phyloP scores from a whole-genome alignment of 2,329 filamentous ascomycete species.

The Ophiosphaerella herpotricha region DNA sequence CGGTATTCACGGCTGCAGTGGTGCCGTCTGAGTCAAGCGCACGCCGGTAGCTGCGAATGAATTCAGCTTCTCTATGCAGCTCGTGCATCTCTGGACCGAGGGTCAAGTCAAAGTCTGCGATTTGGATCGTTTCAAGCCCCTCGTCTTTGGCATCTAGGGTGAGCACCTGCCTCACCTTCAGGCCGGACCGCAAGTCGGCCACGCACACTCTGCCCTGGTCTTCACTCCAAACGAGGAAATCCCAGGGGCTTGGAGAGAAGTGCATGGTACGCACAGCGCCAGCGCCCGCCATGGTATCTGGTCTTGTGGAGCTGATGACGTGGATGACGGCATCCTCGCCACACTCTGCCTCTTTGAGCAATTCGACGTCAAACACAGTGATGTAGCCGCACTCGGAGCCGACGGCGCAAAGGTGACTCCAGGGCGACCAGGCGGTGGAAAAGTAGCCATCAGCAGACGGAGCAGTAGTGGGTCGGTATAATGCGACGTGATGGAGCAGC shows the following conservation, averaged over 20 bases:
- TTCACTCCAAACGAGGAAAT: slow-evolving; percentile 92
- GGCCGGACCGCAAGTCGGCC: slow-evolving; percentile 71
- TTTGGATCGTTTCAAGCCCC: slow-evolving; percentile 60
- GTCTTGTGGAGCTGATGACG: slow-evolving; percentile 77
- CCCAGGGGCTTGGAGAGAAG: slow-evolving; percentile 87
- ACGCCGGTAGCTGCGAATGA: slow-evolving; percentile 50
- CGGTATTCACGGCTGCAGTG: slow-evolving; percentile 45
- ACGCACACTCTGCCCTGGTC: slow-evolving; percentile 77
- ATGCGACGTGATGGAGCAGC: slow-evolving; percentile 45
- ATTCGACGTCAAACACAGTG: slow-evolving; percentile 69
- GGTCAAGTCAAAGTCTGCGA: slow-evolving; percentile 56
- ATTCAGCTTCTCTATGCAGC: slow-evolving; percentile 52
- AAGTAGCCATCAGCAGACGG: slow-evolving; percentile 65
- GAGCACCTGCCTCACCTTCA: slow-evolving; percentile 71
- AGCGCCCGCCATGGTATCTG: slow-evolving; percentile 61
- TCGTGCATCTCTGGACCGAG: slow-evolving; percentile 51
- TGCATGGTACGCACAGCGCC: slow-evolving; percentile 90
- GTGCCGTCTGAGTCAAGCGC: slow-evolving; percentile 45
- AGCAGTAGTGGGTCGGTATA: slow-evolving; percentile 46
- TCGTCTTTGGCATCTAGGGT: slow-evolving; percentile 63
- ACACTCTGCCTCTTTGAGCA: slow-evolving; percentile 47
- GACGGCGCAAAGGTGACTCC: slow-evolving; percentile 72
- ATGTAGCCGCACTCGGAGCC: slow-evolving; percentile 82
- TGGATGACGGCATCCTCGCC: slow-evolving; percentile 70
- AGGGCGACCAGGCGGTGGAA: slow-evolving; percentile 75